Evolutionary conservation across 352 stramenopile species (phyloP).

Genomic region (Phytophthora podocarpi): DNA sequence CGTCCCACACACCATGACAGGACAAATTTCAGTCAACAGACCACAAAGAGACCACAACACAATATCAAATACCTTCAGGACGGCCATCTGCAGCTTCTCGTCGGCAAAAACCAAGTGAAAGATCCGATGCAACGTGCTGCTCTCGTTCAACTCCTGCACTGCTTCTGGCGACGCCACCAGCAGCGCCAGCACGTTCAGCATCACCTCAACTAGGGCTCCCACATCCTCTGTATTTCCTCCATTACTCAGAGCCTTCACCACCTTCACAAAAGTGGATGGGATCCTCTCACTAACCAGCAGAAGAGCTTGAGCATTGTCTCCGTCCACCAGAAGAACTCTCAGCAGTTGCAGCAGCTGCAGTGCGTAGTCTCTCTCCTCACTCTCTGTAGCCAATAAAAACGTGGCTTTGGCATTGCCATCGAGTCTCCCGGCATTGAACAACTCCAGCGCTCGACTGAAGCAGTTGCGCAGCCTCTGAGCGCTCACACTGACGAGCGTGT

Average conservation of each 20-base stretch:
- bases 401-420: slow-evolving; percentile 22
- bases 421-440: slow-evolving; percentile 37
- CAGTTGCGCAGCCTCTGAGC: slow-evolving; percentile 40
- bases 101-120: slow-evolving; percentile 51
- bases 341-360: slow-evolving; percentile 39
- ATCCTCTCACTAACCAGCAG: slow-evolving; percentile 55
- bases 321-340: slow-evolving; percentile 21
- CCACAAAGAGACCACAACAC: not conserved
- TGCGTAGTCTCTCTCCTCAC: slow-evolving; percentile 3
- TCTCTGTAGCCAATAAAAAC: slow-evolving; percentile 9
- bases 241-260: slow-evolving; percentile 46
- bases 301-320: slow-evolving; percentile 29
- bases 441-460: slow-evolving; percentile 43
- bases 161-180: slow-evolving; percentile 44
- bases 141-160: slow-evolving; percentile 53
- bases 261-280: slow-evolving; percentile 58
- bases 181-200: slow-evolving; percentile 35
- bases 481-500: slow-evolving; percentile 35
- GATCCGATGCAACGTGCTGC: slow-evolving; percentile 56
- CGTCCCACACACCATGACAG: not conserved
- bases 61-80: slow-evolving; percentile 18
- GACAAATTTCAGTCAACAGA: not conserved
- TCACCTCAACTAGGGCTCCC: slow-evolving; percentile 20
- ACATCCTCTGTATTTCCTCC: not conserved
- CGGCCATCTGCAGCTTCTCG: slow-evolving; percentile 16